Percentiles rank a stretch among this genome's conserved stretches.
These are phyloP conservation scores for Plicaturopsis crispa DNA, from an alignment of 768 basidiomycete genomes.

Conservation along the genomic window DNA sequence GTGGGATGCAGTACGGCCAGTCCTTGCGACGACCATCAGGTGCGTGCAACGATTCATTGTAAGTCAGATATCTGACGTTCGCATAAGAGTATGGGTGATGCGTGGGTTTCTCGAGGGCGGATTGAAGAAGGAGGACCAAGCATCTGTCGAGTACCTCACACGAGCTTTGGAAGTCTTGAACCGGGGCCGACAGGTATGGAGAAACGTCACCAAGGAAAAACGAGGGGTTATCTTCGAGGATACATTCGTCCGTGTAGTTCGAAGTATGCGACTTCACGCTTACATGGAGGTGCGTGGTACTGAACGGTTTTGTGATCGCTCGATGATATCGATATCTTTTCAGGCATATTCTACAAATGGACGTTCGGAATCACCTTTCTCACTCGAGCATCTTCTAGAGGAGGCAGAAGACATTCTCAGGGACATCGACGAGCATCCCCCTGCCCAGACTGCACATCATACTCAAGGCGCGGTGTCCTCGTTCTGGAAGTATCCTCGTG, in stretches of 20 bases:
- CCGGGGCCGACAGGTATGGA: conserved; percentile 33
- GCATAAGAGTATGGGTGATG: conserved; percentile 34
- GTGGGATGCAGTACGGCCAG: conserved; percentile 20
- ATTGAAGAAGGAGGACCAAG: conserved; percentile 9
- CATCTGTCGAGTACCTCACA: conserved; percentile 25
- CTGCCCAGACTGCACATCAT: conserved; percentile 1
- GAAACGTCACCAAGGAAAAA: conserved; percentile 26
- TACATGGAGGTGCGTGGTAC: conserved; percentile 28
- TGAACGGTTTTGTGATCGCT: background rate
- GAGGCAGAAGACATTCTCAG: conserved; percentile 23
- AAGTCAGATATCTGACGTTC: no score
- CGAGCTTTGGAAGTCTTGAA: conserved; percentile 32
- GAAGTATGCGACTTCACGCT: conserved; percentile 22
- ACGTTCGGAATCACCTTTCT: conserved; percentile 2
- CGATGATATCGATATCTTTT: background rate
- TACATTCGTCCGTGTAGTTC: conserved; percentile 35
- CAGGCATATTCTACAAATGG: no score
- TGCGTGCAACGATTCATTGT: no score
- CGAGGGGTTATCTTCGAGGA: conserved; percentile 35
- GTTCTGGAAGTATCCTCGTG: conserved; percentile 30
- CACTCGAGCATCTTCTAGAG: conserved; percentile 21
- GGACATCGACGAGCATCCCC: conserved; percentile 21
- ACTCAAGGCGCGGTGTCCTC: conserved; percentile 22
- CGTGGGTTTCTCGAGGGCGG: conserved; percentile 22
- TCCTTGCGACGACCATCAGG: conserved; percentile 31